These are phyloP conservation scores for Ehretia macrophylla DNA, from an alignment of 257 asterid species.

Conservation along the genomic window DNA sequence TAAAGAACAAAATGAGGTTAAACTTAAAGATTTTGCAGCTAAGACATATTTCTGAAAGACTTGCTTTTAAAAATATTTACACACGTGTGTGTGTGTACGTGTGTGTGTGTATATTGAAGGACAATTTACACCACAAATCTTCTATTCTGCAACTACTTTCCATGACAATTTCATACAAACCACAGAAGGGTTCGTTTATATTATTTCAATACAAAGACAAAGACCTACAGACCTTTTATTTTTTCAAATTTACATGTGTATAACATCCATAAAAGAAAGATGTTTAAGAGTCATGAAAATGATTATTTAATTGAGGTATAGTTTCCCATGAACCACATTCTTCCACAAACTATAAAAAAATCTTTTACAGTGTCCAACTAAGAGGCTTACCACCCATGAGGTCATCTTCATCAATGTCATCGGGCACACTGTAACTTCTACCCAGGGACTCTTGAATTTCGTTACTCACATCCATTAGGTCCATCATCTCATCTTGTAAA, in stretches of 20 bases:
- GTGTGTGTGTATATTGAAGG: too few species aligned
- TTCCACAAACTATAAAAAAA: not conserved
- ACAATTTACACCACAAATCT: too few species aligned
- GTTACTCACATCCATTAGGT: conserved; percentile 94
- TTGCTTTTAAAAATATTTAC: too few species aligned
- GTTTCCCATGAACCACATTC: not conserved
- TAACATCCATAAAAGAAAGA: too few species aligned
- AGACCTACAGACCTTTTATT: not conserved
- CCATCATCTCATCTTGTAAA: conserved; percentile 98
- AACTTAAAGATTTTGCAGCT: not conserved
- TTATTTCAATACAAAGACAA: too few species aligned
- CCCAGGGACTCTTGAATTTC: conserved; percentile 99
- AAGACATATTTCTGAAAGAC: not conserved
- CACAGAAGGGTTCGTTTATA: too few species aligned
- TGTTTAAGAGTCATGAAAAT: too few species aligned
- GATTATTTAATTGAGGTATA: too few species aligned
- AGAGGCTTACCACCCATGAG: conserved; percentile 79
- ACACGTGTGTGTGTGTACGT: too few species aligned
- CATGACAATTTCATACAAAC: too few species aligned
- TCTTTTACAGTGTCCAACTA: not conserved
- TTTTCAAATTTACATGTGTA: not conserved
- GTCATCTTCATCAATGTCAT: conserved; percentile 94
- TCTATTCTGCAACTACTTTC: too few species aligned
- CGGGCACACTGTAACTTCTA: conserved; percentile 89
- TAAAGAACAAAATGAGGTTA: not conserved